These are phyloP conservation scores for Thelephora terrestris DNA, from an alignment of 1,284 basidiomycete species.

Conservation along the genomic window DNA sequence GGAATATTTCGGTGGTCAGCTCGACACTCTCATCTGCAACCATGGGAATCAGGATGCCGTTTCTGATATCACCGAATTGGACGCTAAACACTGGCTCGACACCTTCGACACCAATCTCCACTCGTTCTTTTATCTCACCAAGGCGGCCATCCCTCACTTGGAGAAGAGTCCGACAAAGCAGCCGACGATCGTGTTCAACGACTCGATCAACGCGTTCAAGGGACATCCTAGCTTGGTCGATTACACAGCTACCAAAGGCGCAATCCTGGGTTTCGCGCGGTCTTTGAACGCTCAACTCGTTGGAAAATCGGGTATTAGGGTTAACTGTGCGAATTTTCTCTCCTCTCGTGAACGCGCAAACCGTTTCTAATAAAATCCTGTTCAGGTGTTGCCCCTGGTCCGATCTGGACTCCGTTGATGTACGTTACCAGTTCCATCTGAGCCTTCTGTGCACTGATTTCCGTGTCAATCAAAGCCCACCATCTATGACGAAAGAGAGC, in stretches of 20 bases:
- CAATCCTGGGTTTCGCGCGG: slow-evolving; percentile 35
- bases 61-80: slow-evolving; percentile 31
- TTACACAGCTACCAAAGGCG: slow-evolving; percentile 48
- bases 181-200: slow-evolving; percentile 40
- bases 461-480: slow-evolving; percentile 20
- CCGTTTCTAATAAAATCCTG: too few relatives aligned
- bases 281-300: slow-evolving; percentile 45
- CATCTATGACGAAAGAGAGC: slow-evolving; percentile 37
- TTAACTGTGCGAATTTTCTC: too few relatives aligned
- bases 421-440: slow-evolving; percentile 8
- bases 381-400: too few relatives aligned
- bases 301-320: too few relatives aligned
- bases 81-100: slow-evolving; percentile 40
- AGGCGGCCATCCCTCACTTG: slow-evolving; percentile 34
- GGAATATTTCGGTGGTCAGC: slow-evolving; percentile 23
- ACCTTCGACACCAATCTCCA: slow-evolving; percentile 42
- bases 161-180: slow-evolving; percentile 30
- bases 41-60: slow-evolving; percentile 42
- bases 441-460: too few relatives aligned
- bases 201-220: slow-evolving; percentile 37
- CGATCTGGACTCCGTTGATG: slow-evolving; percentile 45
- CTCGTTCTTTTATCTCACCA: slow-evolving; percentile 43
- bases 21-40: slow-evolving; percentile 44
- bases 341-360: too few relatives aligned
- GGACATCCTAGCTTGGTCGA: slow-evolving; percentile 46